A percentile compares a stretch with the other conserved stretches of the same genome.
phyloP scores from a whole-genome alignment of 352 stramenopile species.

The Phytophthora quininea region DNA sequence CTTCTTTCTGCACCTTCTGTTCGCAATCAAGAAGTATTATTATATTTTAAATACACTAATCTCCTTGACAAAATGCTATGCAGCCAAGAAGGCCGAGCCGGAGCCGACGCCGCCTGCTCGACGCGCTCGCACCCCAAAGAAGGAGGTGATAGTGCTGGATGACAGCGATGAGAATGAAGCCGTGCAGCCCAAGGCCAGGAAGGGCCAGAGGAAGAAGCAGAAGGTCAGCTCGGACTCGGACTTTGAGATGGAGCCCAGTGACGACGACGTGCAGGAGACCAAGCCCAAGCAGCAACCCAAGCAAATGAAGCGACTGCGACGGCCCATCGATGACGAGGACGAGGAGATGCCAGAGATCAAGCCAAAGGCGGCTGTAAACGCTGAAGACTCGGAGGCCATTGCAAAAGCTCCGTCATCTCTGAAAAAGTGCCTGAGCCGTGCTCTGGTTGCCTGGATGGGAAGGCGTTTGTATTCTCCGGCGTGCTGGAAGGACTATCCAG shows the following conservation, averaged over 20 bases:
- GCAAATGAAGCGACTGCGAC: slow-evolving; percentile 24
- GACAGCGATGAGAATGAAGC: slow-evolving; percentile 59
- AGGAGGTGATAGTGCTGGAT: slow-evolving; percentile 57
- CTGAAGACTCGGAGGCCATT: slow-evolving; percentile 12
- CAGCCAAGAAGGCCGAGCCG: slow-evolving; percentile 31
- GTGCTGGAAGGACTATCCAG: slow-evolving; percentile 61
- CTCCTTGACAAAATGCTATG: neutral
- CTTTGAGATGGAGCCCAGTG: slow-evolving; percentile 39
- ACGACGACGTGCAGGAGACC: slow-evolving; percentile 23
- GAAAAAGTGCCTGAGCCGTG: slow-evolving; percentile 62
- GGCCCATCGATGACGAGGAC: slow-evolving; percentile 14
- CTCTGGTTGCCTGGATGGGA: slow-evolving; percentile 72
- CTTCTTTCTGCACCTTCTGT: neutral
- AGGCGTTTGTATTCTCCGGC: slow-evolving; percentile 83
- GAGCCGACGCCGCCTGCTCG: slow-evolving; percentile 37
- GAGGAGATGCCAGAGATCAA: slow-evolving; percentile 31
- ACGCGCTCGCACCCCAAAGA: slow-evolving; percentile 36
- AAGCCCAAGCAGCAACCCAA: slow-evolving; percentile 22
- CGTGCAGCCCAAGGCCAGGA: slow-evolving; percentile 29
- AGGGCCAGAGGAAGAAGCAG: slow-evolving; percentile 15
- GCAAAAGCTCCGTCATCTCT: slow-evolving; percentile 32
- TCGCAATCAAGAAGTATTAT: neutral
- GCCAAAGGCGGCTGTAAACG: neutral
- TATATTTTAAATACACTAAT: neutral
- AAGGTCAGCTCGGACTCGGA: slow-evolving; percentile 42